A percentile compares a stretch with the other conserved stretches of the same genome.
These are phyloP conservation scores for Sextonia rubra DNA, from an alignment of 164 flowering plant genomes.

Conservation along the genomic window DNA sequence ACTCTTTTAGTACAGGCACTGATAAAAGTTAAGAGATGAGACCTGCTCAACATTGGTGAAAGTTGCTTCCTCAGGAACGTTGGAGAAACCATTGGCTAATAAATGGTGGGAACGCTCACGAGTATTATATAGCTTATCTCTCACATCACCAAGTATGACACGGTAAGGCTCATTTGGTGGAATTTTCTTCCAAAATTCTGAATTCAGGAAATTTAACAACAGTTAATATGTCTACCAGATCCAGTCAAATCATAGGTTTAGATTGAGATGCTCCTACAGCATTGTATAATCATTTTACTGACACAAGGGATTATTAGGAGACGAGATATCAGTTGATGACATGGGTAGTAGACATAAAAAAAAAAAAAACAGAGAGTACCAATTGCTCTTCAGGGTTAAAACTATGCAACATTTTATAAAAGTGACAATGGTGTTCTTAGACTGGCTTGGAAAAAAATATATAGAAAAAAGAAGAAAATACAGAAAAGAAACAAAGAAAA, in stretches of 20 bases:
- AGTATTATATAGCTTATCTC: conserved; percentile 86
- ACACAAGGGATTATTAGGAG: neutral
- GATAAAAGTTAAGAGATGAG: conserved; percentile 1
- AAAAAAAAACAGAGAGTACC: neutral
- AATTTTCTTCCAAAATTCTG: conserved; percentile 96
- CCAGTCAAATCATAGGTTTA: neutral
- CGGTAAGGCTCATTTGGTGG: conserved; percentile 96
- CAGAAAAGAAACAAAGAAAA: neutral
- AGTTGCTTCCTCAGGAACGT: conserved; percentile 81
- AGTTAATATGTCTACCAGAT: neutral
- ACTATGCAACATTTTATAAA: neutral
- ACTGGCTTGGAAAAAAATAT: neutral
- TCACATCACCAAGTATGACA: conserved; percentile 91
- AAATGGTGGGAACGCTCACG: conserved; percentile 91
- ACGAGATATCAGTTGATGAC: neutral
- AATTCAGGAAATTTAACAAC: conserved; percentile 8
- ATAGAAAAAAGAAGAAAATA: neutral
- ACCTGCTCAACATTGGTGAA: conserved; percentile 91
- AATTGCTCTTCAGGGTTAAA: neutral
- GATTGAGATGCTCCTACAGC: neutral
- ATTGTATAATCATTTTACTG: neutral
- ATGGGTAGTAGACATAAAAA: neutral
- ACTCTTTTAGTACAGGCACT: neutral
- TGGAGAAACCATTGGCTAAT: conserved; percentile 61
- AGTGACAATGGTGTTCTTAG: neutral